Evolutionary conservation across 208 protist species (phyloP).

Genomic region (Trypanosoma lewisi): DNA sequence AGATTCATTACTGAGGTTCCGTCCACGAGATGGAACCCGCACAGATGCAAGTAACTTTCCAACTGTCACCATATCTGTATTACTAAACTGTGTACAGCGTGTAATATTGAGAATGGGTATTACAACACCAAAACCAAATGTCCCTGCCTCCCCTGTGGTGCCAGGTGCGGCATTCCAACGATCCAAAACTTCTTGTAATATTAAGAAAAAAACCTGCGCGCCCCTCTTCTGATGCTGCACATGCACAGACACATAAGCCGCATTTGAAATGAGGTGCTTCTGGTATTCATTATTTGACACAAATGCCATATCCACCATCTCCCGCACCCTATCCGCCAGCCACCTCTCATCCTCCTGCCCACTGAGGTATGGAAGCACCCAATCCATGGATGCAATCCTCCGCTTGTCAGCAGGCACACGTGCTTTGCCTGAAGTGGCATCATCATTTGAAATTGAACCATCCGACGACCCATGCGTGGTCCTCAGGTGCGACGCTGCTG

Average conservation of each 20-base stretch:
- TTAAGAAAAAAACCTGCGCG: conserved; percentile 25
- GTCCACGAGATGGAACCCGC: conserved; percentile 3
- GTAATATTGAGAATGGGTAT: conserved; percentile 33
- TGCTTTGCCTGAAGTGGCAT: neutral
- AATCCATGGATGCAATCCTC: neutral
- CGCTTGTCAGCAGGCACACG: neutral
- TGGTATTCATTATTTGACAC: conserved; percentile 20
- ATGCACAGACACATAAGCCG: conserved; percentile 24
- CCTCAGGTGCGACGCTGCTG: neutral
- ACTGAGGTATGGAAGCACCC: conserved; percentile 21
- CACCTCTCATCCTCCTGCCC: conserved; percentile 24
- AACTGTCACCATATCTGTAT: conserved; percentile 17
- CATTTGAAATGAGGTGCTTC: conserved; percentile 29
- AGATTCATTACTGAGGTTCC: conserved; percentile 4
- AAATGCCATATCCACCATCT: conserved; percentile 22
- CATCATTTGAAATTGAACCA: neutral
- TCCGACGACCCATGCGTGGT: neutral
- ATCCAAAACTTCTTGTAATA: conserved; percentile 26
- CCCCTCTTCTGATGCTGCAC: conserved; percentile 17
- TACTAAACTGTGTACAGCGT: conserved; percentile 21
- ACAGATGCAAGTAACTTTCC: conserved; percentile 21
- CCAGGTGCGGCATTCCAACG: conserved; percentile 18
- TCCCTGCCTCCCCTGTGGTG: conserved; percentile 15
- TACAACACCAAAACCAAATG: conserved; percentile 26
- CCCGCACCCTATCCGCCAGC: conserved; percentile 13